phyloP scores from a whole-genome alignment of 805 yeast genomes.

The Starmerella bacillaris region DNA sequence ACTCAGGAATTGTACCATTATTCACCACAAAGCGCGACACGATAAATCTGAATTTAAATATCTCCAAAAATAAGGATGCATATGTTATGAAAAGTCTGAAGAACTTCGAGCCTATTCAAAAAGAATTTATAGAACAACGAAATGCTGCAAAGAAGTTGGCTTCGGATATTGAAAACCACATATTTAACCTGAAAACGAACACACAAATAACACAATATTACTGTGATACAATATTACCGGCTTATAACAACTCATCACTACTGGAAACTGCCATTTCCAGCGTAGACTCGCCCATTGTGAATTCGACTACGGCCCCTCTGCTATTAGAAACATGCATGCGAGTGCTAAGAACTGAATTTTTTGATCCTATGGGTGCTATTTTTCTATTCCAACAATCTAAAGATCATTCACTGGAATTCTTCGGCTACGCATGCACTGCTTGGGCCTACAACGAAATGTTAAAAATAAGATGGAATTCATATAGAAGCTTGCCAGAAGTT shows the following conservation, averaged over 20 bases:
- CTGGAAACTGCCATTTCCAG: not conserved
- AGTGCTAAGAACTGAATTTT: slow-evolving; percentile 14
- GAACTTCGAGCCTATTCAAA: not conserved
- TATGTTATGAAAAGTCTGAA: not conserved
- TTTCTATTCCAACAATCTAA: slow-evolving; percentile 24
- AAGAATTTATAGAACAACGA: too few species aligned
- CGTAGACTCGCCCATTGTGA: slow-evolving; percentile 2
- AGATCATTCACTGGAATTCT: slow-evolving; percentile 24
- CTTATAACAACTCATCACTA: slow-evolving; percentile 3
- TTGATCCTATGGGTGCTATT: slow-evolving; percentile 23
- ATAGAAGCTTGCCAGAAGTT: slow-evolving; percentile 25
- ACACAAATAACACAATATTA: slow-evolving; percentile 17
- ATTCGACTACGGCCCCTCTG: slow-evolving; percentile 8
- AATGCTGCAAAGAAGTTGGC: too few species aligned
- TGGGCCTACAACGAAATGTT: slow-evolving; percentile 26
- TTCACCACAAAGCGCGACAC: not conserved
- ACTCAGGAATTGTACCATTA: not conserved
- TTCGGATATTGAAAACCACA: slow-evolving; percentile 16
- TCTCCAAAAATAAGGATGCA: not conserved
- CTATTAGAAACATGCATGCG: slow-evolving; percentile 9
- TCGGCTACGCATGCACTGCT: slow-evolving; percentile 25
- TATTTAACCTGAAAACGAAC: slow-evolving; percentile 16
- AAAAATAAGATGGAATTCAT: slow-evolving; percentile 25
- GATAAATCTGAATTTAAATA: not conserved
- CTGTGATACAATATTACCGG: slow-evolving; percentile 11